Conservation (phyloP, 345 rosid species). For the Aquilaria sinensis region DNA sequence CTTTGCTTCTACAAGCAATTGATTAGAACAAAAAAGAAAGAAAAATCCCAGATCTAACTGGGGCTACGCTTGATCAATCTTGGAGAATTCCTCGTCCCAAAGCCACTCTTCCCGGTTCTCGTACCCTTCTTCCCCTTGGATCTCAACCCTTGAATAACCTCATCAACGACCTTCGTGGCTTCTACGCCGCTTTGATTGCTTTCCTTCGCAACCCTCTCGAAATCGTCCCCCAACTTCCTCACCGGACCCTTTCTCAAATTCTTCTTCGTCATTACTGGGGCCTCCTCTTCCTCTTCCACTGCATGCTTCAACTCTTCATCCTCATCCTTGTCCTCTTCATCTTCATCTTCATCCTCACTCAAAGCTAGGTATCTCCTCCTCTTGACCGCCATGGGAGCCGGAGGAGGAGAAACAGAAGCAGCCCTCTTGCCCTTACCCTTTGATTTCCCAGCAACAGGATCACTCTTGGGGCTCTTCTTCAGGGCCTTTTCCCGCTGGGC, state of each 20-base stretch:
- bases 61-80: constrained; percentile 41
- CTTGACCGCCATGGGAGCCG: constrained; percentile 53
- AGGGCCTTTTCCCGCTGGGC: constrained; percentile 33
- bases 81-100: constrained; percentile 45
- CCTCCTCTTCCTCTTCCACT: background rate
- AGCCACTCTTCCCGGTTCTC: constrained; percentile 2
- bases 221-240: constrained; percentile 64
- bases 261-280: background rate
- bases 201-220: constrained; percentile 53
- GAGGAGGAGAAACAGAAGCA: constrained; percentile 47
- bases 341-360: constrained; percentile 31
- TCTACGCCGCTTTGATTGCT: constrained; percentile 7
- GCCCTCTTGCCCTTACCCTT: constrained; percentile 20
- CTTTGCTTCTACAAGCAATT: background rate
- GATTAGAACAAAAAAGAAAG: background rate
- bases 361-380: constrained; percentile 45
- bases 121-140: constrained; percentile 1
- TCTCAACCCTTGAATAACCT: constrained; percentile 11
- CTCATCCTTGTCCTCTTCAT: constrained; percentile 9
- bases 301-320: constrained; percentile 4
- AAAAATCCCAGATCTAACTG: background rate
- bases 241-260: constrained; percentile 28
- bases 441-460: background rate
- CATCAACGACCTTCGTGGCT: constrained; percentile 25
- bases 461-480: constrained; percentile 11